Conservation (phyloP, 768 basidiomycete species). For the Rhodosporidiobolus sp. region DNA sequence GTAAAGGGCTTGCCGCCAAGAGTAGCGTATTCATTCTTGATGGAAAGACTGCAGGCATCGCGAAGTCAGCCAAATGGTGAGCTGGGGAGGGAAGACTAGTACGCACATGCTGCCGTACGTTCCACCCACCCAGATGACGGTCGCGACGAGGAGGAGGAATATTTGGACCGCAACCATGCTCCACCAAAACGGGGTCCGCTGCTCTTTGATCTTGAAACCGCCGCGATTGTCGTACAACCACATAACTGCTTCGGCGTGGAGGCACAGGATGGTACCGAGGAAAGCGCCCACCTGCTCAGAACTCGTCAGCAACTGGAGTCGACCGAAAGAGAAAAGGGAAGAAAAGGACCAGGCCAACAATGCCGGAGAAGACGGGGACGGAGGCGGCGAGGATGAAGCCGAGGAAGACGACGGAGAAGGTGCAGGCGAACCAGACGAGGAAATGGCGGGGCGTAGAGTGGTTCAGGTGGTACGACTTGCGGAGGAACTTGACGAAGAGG, state of each 20-base stretch:
- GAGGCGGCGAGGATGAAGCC: conserved; percentile 35
- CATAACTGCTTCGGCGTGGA: conserved; percentile 4
- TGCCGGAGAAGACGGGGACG: conserved; percentile 1
- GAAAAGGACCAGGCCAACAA: conserved; percentile 14
- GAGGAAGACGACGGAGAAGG: conserved; percentile 20
- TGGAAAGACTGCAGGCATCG: neutral
- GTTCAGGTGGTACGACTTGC: conserved; percentile 38
- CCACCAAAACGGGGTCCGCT: neutral
- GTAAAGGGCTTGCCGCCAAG: neutral
- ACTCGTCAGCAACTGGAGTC: conserved; percentile 36
- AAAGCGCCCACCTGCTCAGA: conserved; percentile 17
- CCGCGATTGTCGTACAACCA: neutral
- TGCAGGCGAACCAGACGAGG: conserved; percentile 36
- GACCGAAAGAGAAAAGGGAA: conserved; percentile 27
- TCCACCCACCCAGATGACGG: neutral
- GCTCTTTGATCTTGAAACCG: too few relatives aligned
- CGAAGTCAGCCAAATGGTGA: too few relatives aligned
- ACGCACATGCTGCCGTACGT: neutral
- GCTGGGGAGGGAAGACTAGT: too few relatives aligned
- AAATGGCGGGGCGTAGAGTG: conserved; percentile 31
- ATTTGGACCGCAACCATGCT: neutral
- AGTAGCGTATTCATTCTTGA: neutral
- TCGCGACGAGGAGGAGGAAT: neutral
- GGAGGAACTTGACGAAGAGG: conserved; percentile 44
- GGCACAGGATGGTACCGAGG: conserved; percentile 21